Conservation (phyloP, 2,329 filamentous ascomycete genomes). For the Fusarium brachygibbosum region DNA sequence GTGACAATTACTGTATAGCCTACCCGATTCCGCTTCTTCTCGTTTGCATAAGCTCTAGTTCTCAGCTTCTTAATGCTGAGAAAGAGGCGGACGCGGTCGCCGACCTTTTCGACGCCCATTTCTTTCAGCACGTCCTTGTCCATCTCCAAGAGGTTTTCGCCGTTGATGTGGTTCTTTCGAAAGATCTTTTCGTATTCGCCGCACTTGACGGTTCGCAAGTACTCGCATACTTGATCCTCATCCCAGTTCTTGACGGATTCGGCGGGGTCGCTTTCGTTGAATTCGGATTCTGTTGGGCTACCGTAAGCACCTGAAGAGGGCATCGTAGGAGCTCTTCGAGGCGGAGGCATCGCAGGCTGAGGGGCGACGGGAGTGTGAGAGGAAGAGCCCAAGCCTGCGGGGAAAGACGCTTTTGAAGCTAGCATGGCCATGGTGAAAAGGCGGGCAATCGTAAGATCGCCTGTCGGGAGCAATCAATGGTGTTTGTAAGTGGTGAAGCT, state of each 20-base stretch:
- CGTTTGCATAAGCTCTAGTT: slow-evolving; percentile 80
- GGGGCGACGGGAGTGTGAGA: slow-evolving; percentile 62
- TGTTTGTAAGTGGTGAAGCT: slow-evolving; percentile 12
- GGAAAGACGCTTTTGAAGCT: slow-evolving; percentile 79
- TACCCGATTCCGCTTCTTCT: slow-evolving; percentile 89
- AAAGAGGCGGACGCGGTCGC: slow-evolving; percentile 92
- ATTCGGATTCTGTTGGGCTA: slow-evolving; percentile 93
- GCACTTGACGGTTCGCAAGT: slow-evolving; percentile 91
- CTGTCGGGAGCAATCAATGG: slow-evolving; percentile 8
- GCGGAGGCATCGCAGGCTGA: slow-evolving; percentile 64
- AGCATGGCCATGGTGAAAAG: slow-evolving; percentile 76
- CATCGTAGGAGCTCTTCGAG: slow-evolving; percentile 66
- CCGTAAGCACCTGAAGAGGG: slow-evolving; percentile 69
- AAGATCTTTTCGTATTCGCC: slow-evolving; percentile 94
- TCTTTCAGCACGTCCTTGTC: slow-evolving; percentile 97
- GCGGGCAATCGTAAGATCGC: slow-evolving; percentile 20
- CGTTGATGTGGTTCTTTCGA: slow-evolving; percentile 94
- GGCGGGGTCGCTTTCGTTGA: slow-evolving; percentile 83
- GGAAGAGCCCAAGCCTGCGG: slow-evolving; percentile 64
- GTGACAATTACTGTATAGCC: slow-evolving; percentile 48
- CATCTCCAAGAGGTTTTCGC: slow-evolving; percentile 95
- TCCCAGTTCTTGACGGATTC: slow-evolving; percentile 88
- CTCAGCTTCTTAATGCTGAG: slow-evolving; percentile 86
- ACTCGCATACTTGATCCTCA: slow-evolving; percentile 91
- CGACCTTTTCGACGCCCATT: slow-evolving; percentile 98